Evolutionary conservation across 2,329 filamentous ascomycete species (phyloP).

Genomic region (Trichoderma sp.): DNA sequence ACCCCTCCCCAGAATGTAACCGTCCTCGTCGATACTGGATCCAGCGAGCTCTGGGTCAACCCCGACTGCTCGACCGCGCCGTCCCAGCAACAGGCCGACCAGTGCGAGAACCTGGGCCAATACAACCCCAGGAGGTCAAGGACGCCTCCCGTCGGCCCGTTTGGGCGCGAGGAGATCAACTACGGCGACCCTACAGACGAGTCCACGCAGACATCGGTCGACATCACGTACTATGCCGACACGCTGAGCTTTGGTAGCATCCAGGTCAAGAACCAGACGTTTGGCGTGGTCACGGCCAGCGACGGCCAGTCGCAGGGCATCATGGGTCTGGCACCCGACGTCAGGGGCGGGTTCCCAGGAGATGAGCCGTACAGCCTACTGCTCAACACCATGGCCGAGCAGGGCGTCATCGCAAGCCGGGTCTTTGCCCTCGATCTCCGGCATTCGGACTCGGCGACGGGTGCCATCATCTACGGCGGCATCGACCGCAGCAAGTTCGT

Average conservation of each 20-base stretch:
- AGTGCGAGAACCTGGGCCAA: slow-evolving; percentile 47
- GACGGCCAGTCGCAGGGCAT: slow-evolving; percentile 56
- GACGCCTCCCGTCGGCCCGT: slow-evolving; percentile 44
- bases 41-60: slow-evolving; percentile 59
- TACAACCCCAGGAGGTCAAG: slow-evolving; percentile 50
- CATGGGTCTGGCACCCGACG: slow-evolving; percentile 52
- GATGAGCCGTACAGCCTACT: slow-evolving; percentile 55
- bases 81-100: slow-evolving; percentile 38
- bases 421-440: slow-evolving; percentile 56
- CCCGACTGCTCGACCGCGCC: slow-evolving; percentile 50
- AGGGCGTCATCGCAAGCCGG: slow-evolving; percentile 53
- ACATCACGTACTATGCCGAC: slow-evolving; percentile 51
- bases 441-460: slow-evolving; percentile 46
- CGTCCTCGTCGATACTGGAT: slow-evolving; percentile 56
- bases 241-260: slow-evolving; percentile 49
- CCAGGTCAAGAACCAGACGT: slow-evolving; percentile 50
- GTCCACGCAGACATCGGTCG: slow-evolving; percentile 43
- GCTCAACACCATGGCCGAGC: slow-evolving; percentile 51
- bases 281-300: slow-evolving; percentile 51
- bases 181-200: slow-evolving; percentile 46
- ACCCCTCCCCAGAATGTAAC: slow-evolving; percentile 48
- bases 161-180: slow-evolving; percentile 43
- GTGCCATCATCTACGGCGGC: slow-evolving; percentile 57
- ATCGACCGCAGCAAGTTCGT: slow-evolving; percentile 56
- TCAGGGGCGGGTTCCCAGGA: slow-evolving; percentile 43